These are phyloP conservation scores for Linnemannia schmuckeri DNA, from an alignment of 192 early-diverging fungal species.

Conservation along the genomic window DNA sequence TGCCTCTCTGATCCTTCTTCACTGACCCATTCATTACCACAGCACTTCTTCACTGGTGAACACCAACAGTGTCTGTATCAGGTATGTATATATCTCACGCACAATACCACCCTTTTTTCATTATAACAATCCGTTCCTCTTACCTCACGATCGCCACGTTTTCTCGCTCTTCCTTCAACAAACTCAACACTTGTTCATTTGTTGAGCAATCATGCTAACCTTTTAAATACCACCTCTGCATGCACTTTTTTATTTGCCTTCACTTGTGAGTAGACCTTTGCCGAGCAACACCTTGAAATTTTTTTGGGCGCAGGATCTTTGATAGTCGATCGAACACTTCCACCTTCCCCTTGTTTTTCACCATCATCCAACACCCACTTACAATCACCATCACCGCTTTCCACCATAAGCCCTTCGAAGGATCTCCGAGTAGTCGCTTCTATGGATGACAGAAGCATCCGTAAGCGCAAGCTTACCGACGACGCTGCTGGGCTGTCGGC, in stretches of 20 bases:
- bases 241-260: neutral
- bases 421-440: constrained; percentile 52
- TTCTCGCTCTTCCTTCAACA: neutral
- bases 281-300: neutral
- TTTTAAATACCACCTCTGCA: neutral
- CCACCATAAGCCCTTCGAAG: constrained; percentile 56
- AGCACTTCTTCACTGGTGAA: neutral
- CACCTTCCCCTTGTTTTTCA: neutral
- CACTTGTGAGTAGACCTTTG: neutral
- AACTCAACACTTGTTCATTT: neutral
- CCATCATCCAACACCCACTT: neutral
- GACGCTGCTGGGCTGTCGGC: constrained; percentile 38
- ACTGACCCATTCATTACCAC: neutral
- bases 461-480: constrained; percentile 59
- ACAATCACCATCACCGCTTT: constrained; percentile 12
- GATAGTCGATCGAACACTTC: neutral
- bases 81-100: neutral
- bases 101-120: neutral
- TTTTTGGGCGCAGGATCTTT: neutral
- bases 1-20: neutral
- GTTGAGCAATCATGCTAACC: neutral
- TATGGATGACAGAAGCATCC: constrained; percentile 60
- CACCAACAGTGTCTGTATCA: neutral
- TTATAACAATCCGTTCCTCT: neutral
- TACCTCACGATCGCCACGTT: neutral